Base-by-base conservation (phyloP, 2,329 filamentous ascomycete species). In the Neonectria ditissima region DNA sequence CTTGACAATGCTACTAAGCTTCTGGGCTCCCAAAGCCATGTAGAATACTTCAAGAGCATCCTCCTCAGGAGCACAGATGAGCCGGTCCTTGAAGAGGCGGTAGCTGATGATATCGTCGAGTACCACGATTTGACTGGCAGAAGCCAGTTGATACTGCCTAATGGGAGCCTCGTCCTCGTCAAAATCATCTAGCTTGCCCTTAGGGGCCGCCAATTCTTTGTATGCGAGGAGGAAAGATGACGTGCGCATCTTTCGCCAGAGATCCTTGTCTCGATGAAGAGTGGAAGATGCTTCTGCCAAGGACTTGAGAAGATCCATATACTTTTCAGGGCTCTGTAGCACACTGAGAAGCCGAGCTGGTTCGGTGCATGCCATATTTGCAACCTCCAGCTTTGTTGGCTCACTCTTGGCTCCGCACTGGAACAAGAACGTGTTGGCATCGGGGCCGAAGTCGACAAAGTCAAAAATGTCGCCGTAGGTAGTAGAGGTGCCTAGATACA, bases 381-480 rank as follows among this genome's bases (percentile, higher is more conserved):
- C 95, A 69, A 99, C 87, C 77, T 99, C 96, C 3, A 87, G 77
- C 71, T 92, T 96, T 3, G 91, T 97, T 4, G 96, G 96, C 77
- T 99, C 95, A 66, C 88, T 90, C 78, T 97, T 97, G 3, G 94
- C 95, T 10, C 96, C 96, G 68, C 94, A 93, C 66, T 92, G 92
- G 71, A 94, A 87, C 18, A 99, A 81, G 73, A 99, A 99, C 0
- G 91, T 84, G 73, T 98, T 98, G 2, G 93, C 95, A 75, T 95
- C 90, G 34, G 85, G 81, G 0, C 95, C 94, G 80, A 97, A 99
- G 76, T 98, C 92, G 14, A 98, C 94, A 78, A 97, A 99, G 75
- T 98, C 94, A 69, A 99, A 97, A 32, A 99, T 97, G 32, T 97
- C 92, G 11, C 89, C 91, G 73, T 97, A 99, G 8, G 83, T 84